Base-by-base conservation (phyloP, 1,284 basidiomycete species). In the Neonothopanus nambi region DNA sequence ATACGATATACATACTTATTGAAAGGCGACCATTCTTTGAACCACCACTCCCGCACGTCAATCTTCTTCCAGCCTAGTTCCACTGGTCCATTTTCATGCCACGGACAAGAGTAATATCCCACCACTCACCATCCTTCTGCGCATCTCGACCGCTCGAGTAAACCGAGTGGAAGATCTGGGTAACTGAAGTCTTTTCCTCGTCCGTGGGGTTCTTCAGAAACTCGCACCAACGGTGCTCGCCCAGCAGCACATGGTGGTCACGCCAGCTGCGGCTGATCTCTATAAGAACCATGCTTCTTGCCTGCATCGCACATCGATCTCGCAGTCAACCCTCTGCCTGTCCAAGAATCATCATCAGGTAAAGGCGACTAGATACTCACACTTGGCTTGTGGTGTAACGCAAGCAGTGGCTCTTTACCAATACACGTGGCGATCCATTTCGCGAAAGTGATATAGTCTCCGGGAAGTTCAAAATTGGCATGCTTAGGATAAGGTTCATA, bases 371-470 rank as follows among this genome's bases (percentile, higher is more conserved):
- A 12, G 5, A 40, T 7, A 73, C 80, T 52, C 57, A 87, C 87
- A 47, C 70, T 79, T 0, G 87, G 85, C 59, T 86, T 87, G 63
- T 85, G 73, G 59, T 79, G 80, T 20, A 89, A 70, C 2, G 80
- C 78, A 48, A 74, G 70, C 37, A 89, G 66, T 13, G 73, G 65
- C 0, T 80, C 64, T 36, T 68, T 65, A 13, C 75, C 75, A 52
- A 82, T 74, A 58, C 75, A 76, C 49, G 76, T 77, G 0, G 84
- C 83, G n/a, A 89, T 71, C 87, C 87, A 90, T 52, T 70, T 73
- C 6, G 77, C 76, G 57, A 84, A 81, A 6, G 69, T 66, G 62
- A 0, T 24, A 23, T 76, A 75, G 56, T 87, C 82, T 7, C 66
- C 66, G 23, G 67, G 63, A 0, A 80, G 57, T 45, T 80, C 76